phyloP scores from a whole-genome alignment of 1,284 basidiomycete species.

The Puccinia horiana region DNA sequence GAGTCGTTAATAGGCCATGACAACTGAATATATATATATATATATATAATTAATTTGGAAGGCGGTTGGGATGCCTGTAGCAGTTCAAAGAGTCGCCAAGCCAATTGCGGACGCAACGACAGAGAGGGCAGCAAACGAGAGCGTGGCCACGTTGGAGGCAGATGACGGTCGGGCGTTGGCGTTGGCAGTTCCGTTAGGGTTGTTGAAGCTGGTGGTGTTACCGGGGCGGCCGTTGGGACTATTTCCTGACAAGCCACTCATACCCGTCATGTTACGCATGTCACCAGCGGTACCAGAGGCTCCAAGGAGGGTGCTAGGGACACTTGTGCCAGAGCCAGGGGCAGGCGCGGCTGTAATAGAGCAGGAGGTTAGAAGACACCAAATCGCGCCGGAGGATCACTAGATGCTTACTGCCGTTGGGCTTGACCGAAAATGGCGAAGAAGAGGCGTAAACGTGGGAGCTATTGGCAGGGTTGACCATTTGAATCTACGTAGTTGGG shows the following conservation, averaged over 20 bases:
- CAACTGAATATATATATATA: neutral
- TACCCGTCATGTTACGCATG: conserved; percentile 22
- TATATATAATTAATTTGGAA: neutral
- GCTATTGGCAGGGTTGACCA: conserved; percentile 38
- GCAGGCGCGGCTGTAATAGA: neutral
- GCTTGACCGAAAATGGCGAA: conserved; percentile 36
- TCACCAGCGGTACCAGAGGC: neutral
- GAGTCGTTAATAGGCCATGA: neutral
- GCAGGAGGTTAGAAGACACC: neutral
- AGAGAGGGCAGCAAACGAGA: conserved; percentile 48
- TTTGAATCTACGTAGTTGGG: conserved; percentile 31
- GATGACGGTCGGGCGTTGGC: neutral
- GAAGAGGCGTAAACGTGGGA: conserved; percentile 40
- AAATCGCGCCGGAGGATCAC: neutral
- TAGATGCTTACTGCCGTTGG: conserved; percentile 16
- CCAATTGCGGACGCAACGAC: conserved; percentile 52
- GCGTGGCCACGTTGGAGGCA: conserved; percentile 1
- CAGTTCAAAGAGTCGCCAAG: conserved; percentile 29
- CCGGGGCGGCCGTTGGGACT: conserved; percentile 11
- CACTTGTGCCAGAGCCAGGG: neutral
- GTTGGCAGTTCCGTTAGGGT: conserved; percentile 12
- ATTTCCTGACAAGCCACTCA: conserved; percentile 9
- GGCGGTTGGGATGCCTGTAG: neutral
- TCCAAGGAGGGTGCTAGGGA: neutral
- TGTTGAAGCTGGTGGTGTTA: conserved; percentile 29